Conservation (phyloP, 2,329 filamentous ascomycete genomes). For the Gaeumannomyces tritici region DNA sequence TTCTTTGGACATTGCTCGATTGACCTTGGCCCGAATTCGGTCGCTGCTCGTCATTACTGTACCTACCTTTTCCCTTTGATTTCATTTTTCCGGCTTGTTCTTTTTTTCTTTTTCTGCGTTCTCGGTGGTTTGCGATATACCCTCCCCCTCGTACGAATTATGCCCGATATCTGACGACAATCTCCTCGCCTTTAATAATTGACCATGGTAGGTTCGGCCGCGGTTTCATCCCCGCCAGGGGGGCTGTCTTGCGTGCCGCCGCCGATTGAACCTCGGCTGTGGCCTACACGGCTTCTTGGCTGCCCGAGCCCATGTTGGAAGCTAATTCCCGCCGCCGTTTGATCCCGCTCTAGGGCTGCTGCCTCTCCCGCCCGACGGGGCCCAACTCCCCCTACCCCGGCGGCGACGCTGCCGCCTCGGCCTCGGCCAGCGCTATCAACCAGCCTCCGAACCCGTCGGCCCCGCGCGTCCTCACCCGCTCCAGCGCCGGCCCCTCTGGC, state of each 20-base stretch:
- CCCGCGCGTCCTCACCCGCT: constrained; percentile 7
- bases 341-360: constrained; percentile 40
- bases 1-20: neutral
- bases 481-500: constrained; percentile 13
- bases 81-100: neutral
- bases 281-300: neutral
- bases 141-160: neutral
- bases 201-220: neutral
- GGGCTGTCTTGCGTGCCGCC: too few species aligned
- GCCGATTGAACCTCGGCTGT: neutral
- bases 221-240: neutral
- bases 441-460: constrained; percentile 22
- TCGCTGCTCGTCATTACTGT: too few species aligned
- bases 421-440: constrained; percentile 46
- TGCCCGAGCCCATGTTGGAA: neutral
- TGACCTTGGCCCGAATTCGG: neutral
- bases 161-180: neutral
- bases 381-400: constrained; percentile 45
- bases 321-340: constrained; percentile 58
- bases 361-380: constrained; percentile 41
- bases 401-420: constrained; percentile 29
- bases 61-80: neutral
- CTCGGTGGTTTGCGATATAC: neutral
- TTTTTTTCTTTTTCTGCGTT: neutral
- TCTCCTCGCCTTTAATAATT: neutral